Evolutionary conservation across 257 asterid genomes (phyloP).

Genomic region (Forsythia viridissima): DNA sequence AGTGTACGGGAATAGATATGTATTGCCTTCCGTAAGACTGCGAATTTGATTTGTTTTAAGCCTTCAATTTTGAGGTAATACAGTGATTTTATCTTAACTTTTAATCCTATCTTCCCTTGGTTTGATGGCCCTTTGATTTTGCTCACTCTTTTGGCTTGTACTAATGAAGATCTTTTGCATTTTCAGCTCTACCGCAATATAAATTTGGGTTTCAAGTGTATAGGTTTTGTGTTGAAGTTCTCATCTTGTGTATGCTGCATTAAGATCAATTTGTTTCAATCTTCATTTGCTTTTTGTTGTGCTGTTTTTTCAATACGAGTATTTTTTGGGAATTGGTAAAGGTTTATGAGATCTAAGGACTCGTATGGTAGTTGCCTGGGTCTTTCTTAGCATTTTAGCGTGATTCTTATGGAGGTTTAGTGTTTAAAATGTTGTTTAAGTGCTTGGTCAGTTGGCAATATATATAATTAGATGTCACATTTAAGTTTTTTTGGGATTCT

Average conservation of each 20-base stretch:
- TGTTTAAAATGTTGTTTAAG: neutral
- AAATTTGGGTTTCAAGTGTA: neutral
- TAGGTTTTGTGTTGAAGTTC: neutral
- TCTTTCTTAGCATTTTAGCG: neutral
- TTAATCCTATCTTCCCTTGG: neutral
- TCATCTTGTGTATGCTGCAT: neutral
- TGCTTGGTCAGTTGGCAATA: slow-evolving; percentile 1
- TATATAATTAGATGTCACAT: neutral
- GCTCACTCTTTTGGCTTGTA: neutral
- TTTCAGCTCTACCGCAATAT: neutral
- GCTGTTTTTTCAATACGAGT: neutral
- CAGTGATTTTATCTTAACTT: neutral
- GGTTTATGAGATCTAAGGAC: neutral
- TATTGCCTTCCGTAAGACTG: neutral
- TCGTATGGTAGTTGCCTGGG: neutral
- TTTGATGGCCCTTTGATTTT: neutral
- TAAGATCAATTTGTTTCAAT: neutral
- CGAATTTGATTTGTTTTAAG: neutral
- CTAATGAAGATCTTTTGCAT: neutral
- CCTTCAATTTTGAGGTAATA: neutral
- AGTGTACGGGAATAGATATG: neutral
- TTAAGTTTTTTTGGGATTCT: slow-evolving; percentile 18
- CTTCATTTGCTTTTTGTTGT: neutral
- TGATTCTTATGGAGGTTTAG: neutral
- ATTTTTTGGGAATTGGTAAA: neutral